These are phyloP conservation scores for Zymoseptoria brevis DNA, from an alignment of 2,329 filamentous ascomycete genomes.

Conservation along the genomic window DNA sequence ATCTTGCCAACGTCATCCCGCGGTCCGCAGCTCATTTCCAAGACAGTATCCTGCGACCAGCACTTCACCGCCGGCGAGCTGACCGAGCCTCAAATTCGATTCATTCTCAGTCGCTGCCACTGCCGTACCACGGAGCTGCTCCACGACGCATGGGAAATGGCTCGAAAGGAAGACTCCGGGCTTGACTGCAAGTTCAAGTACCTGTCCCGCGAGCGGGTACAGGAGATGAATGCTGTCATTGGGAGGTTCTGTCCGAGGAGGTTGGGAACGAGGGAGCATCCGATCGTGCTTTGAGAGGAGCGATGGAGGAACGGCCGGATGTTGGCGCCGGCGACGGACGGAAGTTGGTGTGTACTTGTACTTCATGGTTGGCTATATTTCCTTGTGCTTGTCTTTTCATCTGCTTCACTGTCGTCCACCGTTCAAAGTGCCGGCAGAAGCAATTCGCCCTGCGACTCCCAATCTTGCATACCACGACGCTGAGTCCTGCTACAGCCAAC, in stretches of 20 bases:
- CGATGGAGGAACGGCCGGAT: neutral
- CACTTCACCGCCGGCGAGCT: neutral
- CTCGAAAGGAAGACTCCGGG: neutral
- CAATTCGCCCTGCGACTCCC: too few species aligned
- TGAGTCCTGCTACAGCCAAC: too few species aligned
- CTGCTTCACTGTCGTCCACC: too few species aligned
- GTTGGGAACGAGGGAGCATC: neutral
- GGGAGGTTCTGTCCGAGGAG: neutral
- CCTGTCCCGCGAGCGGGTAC: neutral
- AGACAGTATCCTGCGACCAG: neutral
- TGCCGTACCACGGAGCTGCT: neutral
- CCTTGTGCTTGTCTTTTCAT: too few species aligned
- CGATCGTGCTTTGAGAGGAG: neutral
- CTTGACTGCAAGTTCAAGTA: neutral
- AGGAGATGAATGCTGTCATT: neutral
- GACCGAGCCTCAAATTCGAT: slow-evolving; percentile 1
- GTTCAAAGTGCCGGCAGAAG: too few species aligned
- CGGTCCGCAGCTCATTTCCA: neutral
- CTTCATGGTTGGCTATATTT: neutral
- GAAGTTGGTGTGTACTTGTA: neutral
- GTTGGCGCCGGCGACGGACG: neutral
- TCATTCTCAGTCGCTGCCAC: slow-evolving; percentile 2
- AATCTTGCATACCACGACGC: too few species aligned
- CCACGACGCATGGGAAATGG: slow-evolving; percentile 1
- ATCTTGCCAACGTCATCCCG: neutral